Percentiles rank a stretch among this genome's conserved stretches.
These are phyloP conservation scores for Mycena amicta DNA, from an alignment of 768 basidiomycete genomes.

Conservation along the genomic window DNA sequence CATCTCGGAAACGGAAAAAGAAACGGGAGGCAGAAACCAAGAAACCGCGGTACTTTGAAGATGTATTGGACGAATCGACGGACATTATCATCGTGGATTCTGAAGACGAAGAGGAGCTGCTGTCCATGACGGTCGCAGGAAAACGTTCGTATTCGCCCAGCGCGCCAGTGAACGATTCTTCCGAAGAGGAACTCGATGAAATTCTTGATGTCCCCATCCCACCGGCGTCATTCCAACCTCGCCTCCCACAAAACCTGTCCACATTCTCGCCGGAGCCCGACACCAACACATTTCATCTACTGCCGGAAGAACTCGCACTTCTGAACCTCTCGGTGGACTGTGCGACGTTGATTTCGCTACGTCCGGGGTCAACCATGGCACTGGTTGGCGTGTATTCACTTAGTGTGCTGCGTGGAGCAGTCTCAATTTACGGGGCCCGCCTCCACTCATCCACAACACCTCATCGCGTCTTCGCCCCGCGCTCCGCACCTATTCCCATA, in stretches of 20 bases:
- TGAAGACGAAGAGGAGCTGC: slow-evolving; percentile 34
- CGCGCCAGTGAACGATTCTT: slow-evolving; percentile 48
- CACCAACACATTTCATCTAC: slow-evolving; percentile 50
- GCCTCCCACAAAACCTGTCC: slow-evolving; percentile 37
- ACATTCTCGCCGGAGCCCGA: slow-evolving; percentile 51
- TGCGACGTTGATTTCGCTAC: slow-evolving; percentile 47
- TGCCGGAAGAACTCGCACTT: slow-evolving; percentile 37
- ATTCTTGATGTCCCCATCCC: slow-evolving; percentile 21
- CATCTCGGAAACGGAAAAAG: slow-evolving; percentile 29
- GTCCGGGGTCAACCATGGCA: slow-evolving; percentile 54
- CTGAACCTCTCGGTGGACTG: slow-evolving; percentile 31
- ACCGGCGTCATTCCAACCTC: slow-evolving; percentile 18
- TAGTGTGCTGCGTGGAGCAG: slow-evolving; percentile 60
- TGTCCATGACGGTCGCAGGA: slow-evolving; percentile 16
- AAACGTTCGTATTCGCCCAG: slow-evolving; percentile 65
- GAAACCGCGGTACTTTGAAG: slow-evolving; percentile 38
- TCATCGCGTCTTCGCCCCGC: slow-evolving; percentile 73
- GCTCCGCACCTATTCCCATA: slow-evolving; percentile 74
- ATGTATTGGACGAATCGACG: slow-evolving; percentile 36
- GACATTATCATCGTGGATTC: slow-evolving; percentile 43
- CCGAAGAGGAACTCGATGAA: slow-evolving; percentile 47
- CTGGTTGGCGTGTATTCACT: slow-evolving; percentile 71
- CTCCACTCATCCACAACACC: slow-evolving; percentile 41
- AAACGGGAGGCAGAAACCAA: slow-evolving; percentile 32
- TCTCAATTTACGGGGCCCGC: slow-evolving; percentile 60